Conservation (phyloP, 352 stramenopile species). For the Globisporangium cylindrosporum region DNA sequence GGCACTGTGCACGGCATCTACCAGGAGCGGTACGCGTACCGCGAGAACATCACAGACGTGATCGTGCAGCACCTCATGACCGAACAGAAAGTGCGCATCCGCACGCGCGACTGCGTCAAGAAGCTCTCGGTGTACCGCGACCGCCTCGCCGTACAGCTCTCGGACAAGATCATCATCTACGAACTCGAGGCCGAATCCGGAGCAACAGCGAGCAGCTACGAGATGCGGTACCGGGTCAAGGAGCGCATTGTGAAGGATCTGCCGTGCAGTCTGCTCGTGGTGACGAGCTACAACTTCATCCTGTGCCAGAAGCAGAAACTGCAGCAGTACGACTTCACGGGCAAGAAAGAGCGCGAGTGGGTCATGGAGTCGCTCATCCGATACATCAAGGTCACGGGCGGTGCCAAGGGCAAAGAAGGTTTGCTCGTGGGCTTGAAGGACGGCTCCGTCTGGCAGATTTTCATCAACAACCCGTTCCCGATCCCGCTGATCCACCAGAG, state of each 20-base stretch:
- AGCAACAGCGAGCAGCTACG: slow-evolving; percentile 54
- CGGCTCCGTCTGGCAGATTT: slow-evolving; percentile 90
- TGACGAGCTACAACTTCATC: slow-evolving; percentile 91
- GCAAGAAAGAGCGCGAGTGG: slow-evolving; percentile 84
- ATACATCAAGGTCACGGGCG: slow-evolving; percentile 92
- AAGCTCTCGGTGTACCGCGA: slow-evolving; percentile 93
- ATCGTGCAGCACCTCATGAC: slow-evolving; percentile 95
- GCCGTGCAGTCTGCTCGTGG: slow-evolving; percentile 84
- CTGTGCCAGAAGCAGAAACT: slow-evolving; percentile 91
- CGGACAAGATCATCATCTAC: slow-evolving; percentile 94
- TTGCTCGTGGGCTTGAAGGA: slow-evolving; percentile 92
- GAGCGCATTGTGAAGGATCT: slow-evolving; percentile 86
- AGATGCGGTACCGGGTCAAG: slow-evolving; percentile 93
- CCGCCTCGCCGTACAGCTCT: slow-evolving; percentile 91
- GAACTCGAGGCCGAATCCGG: slow-evolving; percentile 76
- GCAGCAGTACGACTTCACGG: slow-evolving; percentile 90
- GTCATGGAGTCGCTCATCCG: slow-evolving; percentile 87
- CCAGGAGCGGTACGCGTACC: slow-evolving; percentile 92
- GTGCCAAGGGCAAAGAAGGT: slow-evolving; percentile 84
- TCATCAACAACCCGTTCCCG: slow-evolving; percentile 94
- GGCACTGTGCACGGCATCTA: slow-evolving; percentile 91
- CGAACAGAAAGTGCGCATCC: slow-evolving; percentile 94
- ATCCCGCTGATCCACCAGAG: slow-evolving; percentile 89
- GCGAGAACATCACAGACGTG: slow-evolving; percentile 94
- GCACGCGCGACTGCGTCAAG: slow-evolving; percentile 93